Evolutionary conservation across 345 rosid genomes (phyloP).

Genomic region (Melaleuca quinquenervia): DNA sequence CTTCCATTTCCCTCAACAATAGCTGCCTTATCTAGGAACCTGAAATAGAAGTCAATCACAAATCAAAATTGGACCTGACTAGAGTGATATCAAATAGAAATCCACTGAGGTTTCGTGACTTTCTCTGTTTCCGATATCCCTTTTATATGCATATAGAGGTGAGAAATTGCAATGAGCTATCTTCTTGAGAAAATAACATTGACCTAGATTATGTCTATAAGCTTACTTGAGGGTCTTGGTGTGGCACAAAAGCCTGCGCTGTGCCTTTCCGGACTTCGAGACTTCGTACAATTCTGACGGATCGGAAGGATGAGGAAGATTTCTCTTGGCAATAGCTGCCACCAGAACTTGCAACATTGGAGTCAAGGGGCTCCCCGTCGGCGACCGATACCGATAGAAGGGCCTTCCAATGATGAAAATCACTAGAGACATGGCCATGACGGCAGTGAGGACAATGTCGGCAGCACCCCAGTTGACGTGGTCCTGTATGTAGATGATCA

Average conservation of each 20-base stretch:
- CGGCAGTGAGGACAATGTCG: slow-evolving; percentile 46
- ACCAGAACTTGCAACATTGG: slow-evolving; percentile 74
- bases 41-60: slow-evolving; percentile 12
- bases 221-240: slow-evolving; percentile 58
- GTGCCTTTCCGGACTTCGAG: slow-evolving; percentile 19
- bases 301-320: slow-evolving; percentile 43
- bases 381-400: slow-evolving; percentile 53
- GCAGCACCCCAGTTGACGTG: slow-evolving; percentile 77
- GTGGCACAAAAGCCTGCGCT: slow-evolving; percentile 52
- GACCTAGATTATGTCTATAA: neutral
- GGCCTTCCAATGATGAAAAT: slow-evolving; percentile 63
- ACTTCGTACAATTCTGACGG: slow-evolving; percentile 47
- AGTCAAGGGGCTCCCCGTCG: slow-evolving; percentile 75
- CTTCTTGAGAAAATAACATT: neutral
- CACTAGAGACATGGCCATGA: slow-evolving; percentile 51
- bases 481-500: slow-evolving; percentile 66
- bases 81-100: neutral
- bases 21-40: slow-evolving; percentile 94
- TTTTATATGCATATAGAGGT: neutral
- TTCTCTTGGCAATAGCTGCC: slow-evolving; percentile 68
- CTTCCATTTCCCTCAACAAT: slow-evolving; percentile 26
- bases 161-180: neutral
- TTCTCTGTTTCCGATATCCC: neutral
- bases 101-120: neutral
- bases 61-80: neutral